phyloP scores from a whole-genome alignment of 352 stramenopile species.

The Elongisporangium anandrum region DNA sequence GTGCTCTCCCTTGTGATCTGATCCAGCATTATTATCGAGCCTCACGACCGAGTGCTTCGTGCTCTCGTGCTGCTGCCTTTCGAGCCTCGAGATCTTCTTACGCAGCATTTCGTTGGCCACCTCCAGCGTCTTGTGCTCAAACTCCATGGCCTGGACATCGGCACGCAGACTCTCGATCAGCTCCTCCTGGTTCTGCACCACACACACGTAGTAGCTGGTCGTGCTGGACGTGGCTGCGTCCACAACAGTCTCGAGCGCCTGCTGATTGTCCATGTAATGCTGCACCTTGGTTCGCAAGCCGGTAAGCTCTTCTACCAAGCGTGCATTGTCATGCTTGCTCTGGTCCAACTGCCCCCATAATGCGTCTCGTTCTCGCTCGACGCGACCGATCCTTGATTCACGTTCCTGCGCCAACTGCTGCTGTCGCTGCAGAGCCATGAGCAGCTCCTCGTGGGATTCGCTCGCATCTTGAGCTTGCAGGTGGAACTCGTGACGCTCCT shows the following conservation, averaged over 20 bases:
- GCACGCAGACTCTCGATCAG: constrained; percentile 47
- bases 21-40: constrained; percentile 20
- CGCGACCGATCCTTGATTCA: constrained; percentile 12
- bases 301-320: constrained; percentile 48
- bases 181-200: constrained; percentile 40
- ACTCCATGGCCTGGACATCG: constrained; percentile 62
- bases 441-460: constrained; percentile 50
- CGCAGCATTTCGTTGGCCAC: constrained; percentile 34
- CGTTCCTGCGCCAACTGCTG: constrained; percentile 34
- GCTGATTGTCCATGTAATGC: constrained; percentile 37
- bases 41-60: constrained; percentile 41
- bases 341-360: constrained; percentile 36
- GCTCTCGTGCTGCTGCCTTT: constrained; percentile 11
- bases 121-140: constrained; percentile 51
- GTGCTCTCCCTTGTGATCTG: constrained; percentile 18
- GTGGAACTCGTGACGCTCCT: constrained; percentile 21
- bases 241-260: constrained; percentile 29
- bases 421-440: constrained; percentile 34
- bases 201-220: constrained; percentile 20
- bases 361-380: constrained; percentile 23
- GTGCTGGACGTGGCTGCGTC: constrained; percentile 13
- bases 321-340: constrained; percentile 40
- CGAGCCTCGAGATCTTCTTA: constrained; percentile 27
- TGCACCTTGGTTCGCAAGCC: constrained; percentile 31
- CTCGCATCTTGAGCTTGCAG: constrained; percentile 11